Evolutionary conservation across 2,329 filamentous ascomycete species (phyloP), one percentile per base, ranked within the genome.

Genomic region (Calonectria montana): DNA sequence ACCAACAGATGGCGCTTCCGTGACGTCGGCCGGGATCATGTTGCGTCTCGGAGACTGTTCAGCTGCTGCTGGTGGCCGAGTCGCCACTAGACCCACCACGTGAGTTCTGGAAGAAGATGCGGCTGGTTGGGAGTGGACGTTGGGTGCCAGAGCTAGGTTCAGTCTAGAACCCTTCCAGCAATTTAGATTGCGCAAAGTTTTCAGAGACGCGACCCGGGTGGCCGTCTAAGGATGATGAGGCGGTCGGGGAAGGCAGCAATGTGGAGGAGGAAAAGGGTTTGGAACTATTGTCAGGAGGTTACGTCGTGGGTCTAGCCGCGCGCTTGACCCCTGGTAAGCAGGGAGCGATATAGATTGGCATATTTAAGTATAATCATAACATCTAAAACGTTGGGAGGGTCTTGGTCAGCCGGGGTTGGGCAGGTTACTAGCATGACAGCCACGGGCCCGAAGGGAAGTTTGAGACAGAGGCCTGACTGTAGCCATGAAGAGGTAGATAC

Each of bases 111-210:
- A 59, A 23, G 67, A 73, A 48, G 73, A 55, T 18, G 71, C 73
- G 10, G 75, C 67, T 48, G 78, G 77, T n/a, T 76, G 75, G 7
- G 80, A 76, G 25, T 82, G 67, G 9, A 86, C 79, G 9, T 85
- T 83, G 5, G 86, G 86, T 15, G 85, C 85, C 65, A 88, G 83
- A 39, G 84, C 86, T 84, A 0, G 86, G 87, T 18, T 86, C 87
- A 16, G 87, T 84, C 71, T 85, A 84, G 76, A 89, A 87, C 13
- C 87, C 87, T 59, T 82, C 82, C 2, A 86, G 88, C 13, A 86
- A 81, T 15, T 83, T 84, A 6, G 87, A 88, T 57, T 86, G 83
- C 67, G 84, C 82, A 71, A 89, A 88, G 31, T 74, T 81, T 65
- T 79, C 70, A 7, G 82, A 84, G 31, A 79, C 79, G 41, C 80